Evolutionary conservation across 2,329 filamentous ascomycete genomes (phyloP).

Genomic region (Rutstroemia sydowiana): DNA sequence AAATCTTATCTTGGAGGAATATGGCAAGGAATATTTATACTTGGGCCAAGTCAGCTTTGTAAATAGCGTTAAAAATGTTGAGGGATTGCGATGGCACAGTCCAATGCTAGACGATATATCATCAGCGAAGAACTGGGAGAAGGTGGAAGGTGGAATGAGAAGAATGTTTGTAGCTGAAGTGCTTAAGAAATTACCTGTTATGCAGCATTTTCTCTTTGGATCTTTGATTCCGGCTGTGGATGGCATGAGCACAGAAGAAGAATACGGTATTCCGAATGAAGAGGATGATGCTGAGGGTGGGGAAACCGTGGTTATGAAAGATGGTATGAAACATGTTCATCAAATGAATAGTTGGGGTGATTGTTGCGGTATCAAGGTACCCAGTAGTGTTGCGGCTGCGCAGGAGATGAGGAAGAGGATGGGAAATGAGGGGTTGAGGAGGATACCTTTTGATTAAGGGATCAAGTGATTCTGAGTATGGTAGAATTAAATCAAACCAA

Average conservation of each 20-base stretch:
- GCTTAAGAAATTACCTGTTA: conserved; percentile 85
- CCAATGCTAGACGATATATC: conserved; percentile 99
- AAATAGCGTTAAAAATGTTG: conserved; percentile 92
- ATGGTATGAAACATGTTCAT: conserved; percentile 64
- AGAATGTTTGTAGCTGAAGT: conserved; percentile 96
- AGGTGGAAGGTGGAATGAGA: conserved; percentile 91
- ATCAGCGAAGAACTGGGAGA: conserved; percentile 78
- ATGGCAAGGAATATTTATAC: conserved; percentile 76
- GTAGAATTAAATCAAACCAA: background rate
- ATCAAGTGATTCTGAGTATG: background rate
- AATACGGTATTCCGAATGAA: conserved; percentile 39
- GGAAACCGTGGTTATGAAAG: conserved; percentile 56
- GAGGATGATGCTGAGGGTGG: conserved; percentile 46
- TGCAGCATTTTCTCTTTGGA: conserved; percentile 98
- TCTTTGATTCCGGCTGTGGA: conserved; percentile 71
- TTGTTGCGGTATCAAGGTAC: conserved; percentile 96
- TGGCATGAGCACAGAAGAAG: conserved; percentile 66
- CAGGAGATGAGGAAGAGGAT: conserved; percentile 76
- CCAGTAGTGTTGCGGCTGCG: conserved; percentile 84
- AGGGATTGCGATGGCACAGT: conserved; percentile 89
- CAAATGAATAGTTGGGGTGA: conserved; percentile 77
- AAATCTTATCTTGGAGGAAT: conserved; percentile 79
- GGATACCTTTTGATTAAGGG: conserved; percentile 71
- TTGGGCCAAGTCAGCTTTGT: conserved; percentile 90
- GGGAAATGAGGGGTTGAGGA: conserved; percentile 54